Evolutionary conservation across 768 basidiomycete species (phyloP), one percentile per base, ranked within the genome.

Genomic region (Kwoniella sp.): DNA sequence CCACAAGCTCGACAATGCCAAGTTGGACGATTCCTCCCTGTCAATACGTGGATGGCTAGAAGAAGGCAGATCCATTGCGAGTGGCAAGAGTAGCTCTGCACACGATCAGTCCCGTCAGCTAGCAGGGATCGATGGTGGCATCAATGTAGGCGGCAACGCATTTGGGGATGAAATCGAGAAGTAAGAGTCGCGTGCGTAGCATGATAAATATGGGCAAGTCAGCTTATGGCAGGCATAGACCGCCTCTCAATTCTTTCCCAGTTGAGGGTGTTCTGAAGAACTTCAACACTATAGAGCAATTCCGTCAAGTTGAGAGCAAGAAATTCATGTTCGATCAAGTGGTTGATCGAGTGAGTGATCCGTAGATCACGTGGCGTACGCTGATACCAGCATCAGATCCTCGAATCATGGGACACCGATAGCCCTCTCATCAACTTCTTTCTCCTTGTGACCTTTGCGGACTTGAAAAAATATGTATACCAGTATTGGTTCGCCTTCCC

Each of bases 401-500:
- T 70, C 2, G 65, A 61, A 1, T 73, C 76, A 0, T 79, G 72
- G 65, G 56, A 60, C 0, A 60, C 60, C 2, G 60, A 69, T 22
- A 29, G 85, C 83, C 67, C 70, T 48, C 83, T 86, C 65, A 83
- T 97, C 44, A 90, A 85, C 59, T 85, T 85, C 3, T 97, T 97
- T 82, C 83, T 98, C 22, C 83, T 96, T 55, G 89, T 99, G 71
- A 92, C 93, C 0, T 98, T 88, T 71, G 91, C 96, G 0, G 96
- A 99, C 80, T 87, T 99, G 70, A 99, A 98, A 84, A 97, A 94
- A 79, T 97, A 96, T 83, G 89, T 88, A 69, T 98, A 92, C 77
- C 93, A 88, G 74, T 97, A 97, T 81, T 99, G 95, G 96, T 97
- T 97, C 74, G 90, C 90, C 0, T 96, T 97, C 79, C 95, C 96